phyloP scores from a whole-genome alignment of 169 alveolate genomes.

The Cyclospora cayetanensis region DNA sequence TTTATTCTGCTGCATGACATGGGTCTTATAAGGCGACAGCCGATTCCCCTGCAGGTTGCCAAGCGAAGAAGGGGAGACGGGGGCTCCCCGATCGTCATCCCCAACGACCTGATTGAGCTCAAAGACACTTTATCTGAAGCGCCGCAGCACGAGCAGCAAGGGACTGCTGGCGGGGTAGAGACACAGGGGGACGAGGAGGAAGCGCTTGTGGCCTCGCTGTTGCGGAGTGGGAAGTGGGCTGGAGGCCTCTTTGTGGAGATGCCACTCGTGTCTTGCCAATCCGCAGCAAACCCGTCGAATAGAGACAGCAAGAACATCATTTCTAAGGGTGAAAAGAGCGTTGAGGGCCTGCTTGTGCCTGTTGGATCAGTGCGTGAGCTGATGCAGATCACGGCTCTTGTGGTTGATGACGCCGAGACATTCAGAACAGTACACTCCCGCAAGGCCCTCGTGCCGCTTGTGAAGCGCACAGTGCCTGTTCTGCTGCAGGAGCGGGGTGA shows the following conservation, averaged over 20 bases:
- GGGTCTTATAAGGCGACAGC: neutral
- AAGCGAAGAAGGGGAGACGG: neutral
- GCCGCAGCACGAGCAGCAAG: neutral
- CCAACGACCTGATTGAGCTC: neutral
- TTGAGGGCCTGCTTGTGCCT: neutral
- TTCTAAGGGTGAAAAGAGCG: neutral
- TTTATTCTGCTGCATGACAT: neutral
- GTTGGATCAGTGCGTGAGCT: neutral
- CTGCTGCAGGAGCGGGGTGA: constrained; percentile 4
- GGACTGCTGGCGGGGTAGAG: no score
- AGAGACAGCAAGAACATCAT: neutral
- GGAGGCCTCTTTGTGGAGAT: neutral
- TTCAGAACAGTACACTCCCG: neutral
- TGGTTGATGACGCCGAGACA: neutral
- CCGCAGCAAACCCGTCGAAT: neutral
- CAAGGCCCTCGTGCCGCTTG: neutral
- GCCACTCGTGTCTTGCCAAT: neutral
- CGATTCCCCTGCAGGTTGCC: neutral
- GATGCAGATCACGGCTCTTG: neutral
- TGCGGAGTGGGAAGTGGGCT: neutral
- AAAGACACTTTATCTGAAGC: neutral
- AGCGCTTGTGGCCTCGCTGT: neutral
- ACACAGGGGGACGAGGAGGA: neutral
- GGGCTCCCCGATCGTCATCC: neutral
- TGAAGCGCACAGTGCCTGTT: neutral